These are phyloP conservation scores for Flaveria brownii DNA, from an alignment of 129 eudicot species.

Conservation along the genomic window DNA sequence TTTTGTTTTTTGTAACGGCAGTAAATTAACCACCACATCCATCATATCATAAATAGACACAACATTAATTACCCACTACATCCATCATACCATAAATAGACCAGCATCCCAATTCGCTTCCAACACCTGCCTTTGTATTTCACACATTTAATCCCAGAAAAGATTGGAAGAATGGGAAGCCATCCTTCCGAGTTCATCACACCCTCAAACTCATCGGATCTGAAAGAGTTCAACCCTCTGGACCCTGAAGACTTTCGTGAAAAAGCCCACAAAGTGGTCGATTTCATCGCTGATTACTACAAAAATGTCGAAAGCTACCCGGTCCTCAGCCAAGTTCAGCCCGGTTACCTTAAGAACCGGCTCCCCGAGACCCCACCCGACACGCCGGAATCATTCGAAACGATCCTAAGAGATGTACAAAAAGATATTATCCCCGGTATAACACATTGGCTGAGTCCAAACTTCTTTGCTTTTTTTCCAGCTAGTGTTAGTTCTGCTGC, in stretches of 20 bases:
- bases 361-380: conserved; percentile 41
- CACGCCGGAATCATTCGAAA: conserved; percentile 38
- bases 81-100: no score
- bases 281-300: conserved; percentile 44
- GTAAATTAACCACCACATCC: no score
- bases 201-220: background rate
- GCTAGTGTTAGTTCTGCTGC: conserved; percentile 46
- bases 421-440: conserved; percentile 43
- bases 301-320: conserved; percentile 34
- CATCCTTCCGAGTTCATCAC: conserved; percentile 17
- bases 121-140: background rate
- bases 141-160: no score
- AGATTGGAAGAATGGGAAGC: conserved; percentile 29
- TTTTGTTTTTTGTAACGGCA: no score
- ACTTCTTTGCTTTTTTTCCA: conserved; percentile 53
- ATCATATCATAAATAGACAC: no score
- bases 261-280: conserved; percentile 43
- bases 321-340: conserved; percentile 41
- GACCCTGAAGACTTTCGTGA: conserved; percentile 43
- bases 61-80: no score
- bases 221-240: conserved; percentile 37
- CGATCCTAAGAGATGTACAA: conserved; percentile 33
- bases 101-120: background rate
- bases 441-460: conserved; percentile 51
- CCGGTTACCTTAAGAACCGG: conserved; percentile 39